Conservation (phyloP, 1,139 yeast genomes). For the Pneumocystis oryctolagi region DNA sequence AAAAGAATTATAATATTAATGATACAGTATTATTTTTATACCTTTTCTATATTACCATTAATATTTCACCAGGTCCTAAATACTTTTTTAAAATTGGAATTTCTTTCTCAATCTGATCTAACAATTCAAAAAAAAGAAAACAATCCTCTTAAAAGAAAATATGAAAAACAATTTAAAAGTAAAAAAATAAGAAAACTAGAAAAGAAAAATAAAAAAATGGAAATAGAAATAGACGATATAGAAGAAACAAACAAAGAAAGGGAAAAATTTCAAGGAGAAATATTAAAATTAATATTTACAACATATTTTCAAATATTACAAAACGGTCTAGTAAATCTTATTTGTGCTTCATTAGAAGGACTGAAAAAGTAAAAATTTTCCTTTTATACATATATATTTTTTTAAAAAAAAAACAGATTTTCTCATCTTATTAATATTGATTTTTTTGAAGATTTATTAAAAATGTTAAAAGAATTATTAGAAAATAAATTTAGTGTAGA, state of each 20-base stretch:
- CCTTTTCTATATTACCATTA: constrained; percentile 26
- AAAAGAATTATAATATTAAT: constrained; percentile 66
- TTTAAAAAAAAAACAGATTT: constrained; percentile 24
- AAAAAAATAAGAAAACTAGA: constrained; percentile 38
- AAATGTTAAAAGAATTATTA: constrained; percentile 63
- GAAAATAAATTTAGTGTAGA: constrained; percentile 23
- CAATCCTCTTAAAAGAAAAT: constrained; percentile 75
- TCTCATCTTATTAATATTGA: constrained; percentile 90
- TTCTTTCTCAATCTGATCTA: constrained; percentile 36
- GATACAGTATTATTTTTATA: constrained; percentile 39
- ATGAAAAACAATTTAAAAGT: constrained; percentile 48
- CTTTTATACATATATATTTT: not conserved
- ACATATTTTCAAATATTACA: constrained; percentile 66
- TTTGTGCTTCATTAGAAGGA: constrained; percentile 85
- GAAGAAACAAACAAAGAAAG: constrained; percentile 80
- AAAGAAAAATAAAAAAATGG: constrained; percentile 74
- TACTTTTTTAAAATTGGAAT: constrained; percentile 54
- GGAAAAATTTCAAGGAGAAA: constrained; percentile 70
- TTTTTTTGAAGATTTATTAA: constrained; percentile 77
- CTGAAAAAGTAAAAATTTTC: constrained; percentile 36
- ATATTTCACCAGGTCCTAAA: constrained; percentile 55
- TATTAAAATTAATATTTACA: constrained; percentile 54
- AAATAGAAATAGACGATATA: constrained; percentile 74
- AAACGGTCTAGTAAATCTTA: constrained; percentile 45
- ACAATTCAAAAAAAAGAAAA: constrained; percentile 43